Evolutionary conservation across 768 basidiomycete genomes (phyloP), one percentile per base, ranked within the genome.

Genomic region (Leccinum broughii): DNA sequence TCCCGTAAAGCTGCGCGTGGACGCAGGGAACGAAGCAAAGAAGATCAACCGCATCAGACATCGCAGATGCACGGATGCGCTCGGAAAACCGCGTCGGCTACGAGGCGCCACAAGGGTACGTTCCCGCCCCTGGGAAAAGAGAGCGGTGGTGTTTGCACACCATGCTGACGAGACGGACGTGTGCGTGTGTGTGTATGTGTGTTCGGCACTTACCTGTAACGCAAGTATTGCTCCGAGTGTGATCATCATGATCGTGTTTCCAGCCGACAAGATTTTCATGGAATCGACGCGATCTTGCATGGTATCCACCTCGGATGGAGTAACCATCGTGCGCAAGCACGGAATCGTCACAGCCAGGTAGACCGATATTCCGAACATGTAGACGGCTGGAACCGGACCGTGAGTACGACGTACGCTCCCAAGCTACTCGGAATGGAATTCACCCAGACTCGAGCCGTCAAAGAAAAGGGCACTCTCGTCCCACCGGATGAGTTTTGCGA

Each of bases 401-500:
- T 72, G 46, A 73, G 65, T 32, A 56, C 26, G 20, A 26, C 10
- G 35, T 6, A 24, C 15, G 20, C 34, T 48, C 39, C 15, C 24
- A 59, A 37, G 10, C 6, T 22, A n/a, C 15, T 4, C 5, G 39
- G 58, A 14, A 46, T n/a, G 15, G 15, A 34, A 14, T 85, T 66
- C 65, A 95, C 95, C 92, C 60, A 96, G 75, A 65, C 86, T 87
- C 24, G 89, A 87, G 22, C 95, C 95, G 73, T 98, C 95, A 73
- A 98, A 98, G 79, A 92, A 95, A 77, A 95, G 83, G 8, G 95
- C 95, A 65, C 90, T 93, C 68, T 97, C 95, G 69, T 88, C 87
- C 93, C 94, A 97, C 62, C 80, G 83, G 73, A 90, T 81, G 59
- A 97, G 78, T 74, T 97, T 98, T 51, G 84, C 81, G 10, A 94